These are phyloP conservation scores for Schizochytrium sp. DNA, from an alignment of 108 stramenopile genomes.

Conservation along the genomic window DNA sequence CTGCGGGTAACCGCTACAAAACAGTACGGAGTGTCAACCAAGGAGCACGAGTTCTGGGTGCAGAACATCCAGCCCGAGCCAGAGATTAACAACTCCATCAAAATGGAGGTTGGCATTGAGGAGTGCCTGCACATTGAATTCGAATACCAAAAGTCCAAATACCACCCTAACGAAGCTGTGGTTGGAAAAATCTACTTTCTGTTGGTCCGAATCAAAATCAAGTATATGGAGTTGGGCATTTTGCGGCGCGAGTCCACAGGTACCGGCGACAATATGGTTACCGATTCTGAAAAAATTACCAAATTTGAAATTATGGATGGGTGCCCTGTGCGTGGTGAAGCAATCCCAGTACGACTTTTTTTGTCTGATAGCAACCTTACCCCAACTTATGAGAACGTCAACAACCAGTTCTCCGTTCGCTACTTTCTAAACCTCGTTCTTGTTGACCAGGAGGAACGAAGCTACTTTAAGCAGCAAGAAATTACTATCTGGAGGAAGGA, in stretches of 20 bases:
- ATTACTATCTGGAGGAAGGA: conserved; percentile 93
- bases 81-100: conserved; percentile 82
- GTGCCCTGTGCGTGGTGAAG: conserved; percentile 91
- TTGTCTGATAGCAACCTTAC: conserved; percentile 86
- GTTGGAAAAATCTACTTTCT: conserved; percentile 95
- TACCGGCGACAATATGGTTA: conserved; percentile 81
- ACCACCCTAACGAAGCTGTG: conserved; percentile 95
- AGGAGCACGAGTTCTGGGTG: conserved; percentile 92
- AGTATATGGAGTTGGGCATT: conserved; percentile 98
- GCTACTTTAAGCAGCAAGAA: conserved; percentile 99
- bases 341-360: conserved; percentile 86
- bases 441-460: conserved; percentile 98
- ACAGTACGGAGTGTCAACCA: conserved; percentile 81
- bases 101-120: conserved; percentile 99
- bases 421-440: conserved; percentile 98
- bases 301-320: conserved; percentile 99
- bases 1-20: conserved; percentile 89
- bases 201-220: conserved; percentile 97
- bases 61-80: conserved; percentile 85
- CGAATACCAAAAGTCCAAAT: conserved; percentile 91
- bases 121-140: conserved; percentile 99
- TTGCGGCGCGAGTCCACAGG: conserved; percentile 93
- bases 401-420: conserved; percentile 93
- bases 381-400: conserved; percentile 91
- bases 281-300: conserved; percentile 94